Evolutionary conservation across 2,329 filamentous ascomycete species (phyloP), one percentile per base, ranked within the genome.

Genomic region (Talaromyces islandicus): DNA sequence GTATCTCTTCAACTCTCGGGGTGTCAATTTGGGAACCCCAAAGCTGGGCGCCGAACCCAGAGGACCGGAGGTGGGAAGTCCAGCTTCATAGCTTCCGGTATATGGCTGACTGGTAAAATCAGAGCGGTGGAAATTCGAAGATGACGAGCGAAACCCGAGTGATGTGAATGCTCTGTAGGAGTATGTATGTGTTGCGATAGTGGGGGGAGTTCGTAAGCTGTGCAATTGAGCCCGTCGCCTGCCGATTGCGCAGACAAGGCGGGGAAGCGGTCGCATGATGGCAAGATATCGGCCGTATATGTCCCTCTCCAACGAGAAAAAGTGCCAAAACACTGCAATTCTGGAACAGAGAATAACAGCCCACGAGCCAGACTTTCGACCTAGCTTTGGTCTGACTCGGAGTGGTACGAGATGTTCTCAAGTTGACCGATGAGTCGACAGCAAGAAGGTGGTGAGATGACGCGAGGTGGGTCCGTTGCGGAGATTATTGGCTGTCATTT

Each of bases 1-100:
- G 69, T 94, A 89, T 70, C 91, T 87, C 80, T 97, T 97, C 68
- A 99, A 81, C 67, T 80, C 77, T 66, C 81, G 83, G 7, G 86
- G 86, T 10, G 85, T 88, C 57, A 88, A 78, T 56, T 79, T 79
- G 32, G 83, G 82, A 30, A 80, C 80, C 60, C 84, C 84, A 62
- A 84, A 81, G 35, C 79, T 79, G 61, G 82, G 82, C 10, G 83
- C 80, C 62, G 81, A 83, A 41, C 81, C 81, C 59, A 89, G 73
- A n/a, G 87, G 87, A 0, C 87, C 87, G 27, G 80, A 76, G 17
- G 85, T 88, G 3, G 85, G 85, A 56, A 81, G 75, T 6, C 81
- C 83, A 6, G 86, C 76, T 68, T 89, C 86, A 75, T 89, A 89
- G 63, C 79, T 81, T 50, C 81, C 80, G 9, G 84, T 85, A 70